These are phyloP conservation scores for Zymoseptoria tritici DNA, from an alignment of 2,329 filamentous ascomycete species.

Conservation along the genomic window DNA sequence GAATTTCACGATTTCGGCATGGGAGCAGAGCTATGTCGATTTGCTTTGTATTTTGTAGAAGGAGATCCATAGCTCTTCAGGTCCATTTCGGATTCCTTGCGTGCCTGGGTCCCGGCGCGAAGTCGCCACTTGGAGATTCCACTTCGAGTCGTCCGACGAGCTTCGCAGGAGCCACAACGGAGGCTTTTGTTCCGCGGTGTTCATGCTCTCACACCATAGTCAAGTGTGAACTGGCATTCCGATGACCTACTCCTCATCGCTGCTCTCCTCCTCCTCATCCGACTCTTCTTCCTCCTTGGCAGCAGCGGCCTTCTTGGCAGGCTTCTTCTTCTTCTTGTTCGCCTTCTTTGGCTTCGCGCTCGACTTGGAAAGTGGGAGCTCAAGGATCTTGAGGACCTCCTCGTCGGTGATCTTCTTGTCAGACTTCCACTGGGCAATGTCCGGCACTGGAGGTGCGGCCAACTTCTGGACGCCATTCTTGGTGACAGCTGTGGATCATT, in stretches of 20 bases:
- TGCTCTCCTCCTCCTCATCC: constrained; percentile 22
- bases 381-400: constrained; percentile 89
- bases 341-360: constrained; percentile 69
- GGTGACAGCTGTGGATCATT: constrained; percentile 63
- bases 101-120: not conserved
- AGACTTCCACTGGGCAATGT: constrained; percentile 76
- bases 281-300: constrained; percentile 24
- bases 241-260: constrained; percentile 17
- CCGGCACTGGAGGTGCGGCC: constrained; percentile 65
- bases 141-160: not conserved
- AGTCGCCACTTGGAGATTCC: not conserved
- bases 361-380: constrained; percentile 66
- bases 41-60: not conserved
- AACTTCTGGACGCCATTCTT: constrained; percentile 94
- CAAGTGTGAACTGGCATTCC: not conserved
- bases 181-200: not conserved
- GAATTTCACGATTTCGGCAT: not conserved
- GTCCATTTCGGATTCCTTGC: not conserved
- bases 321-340: constrained; percentile 82
- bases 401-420: constrained; percentile 98
- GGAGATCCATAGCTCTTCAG: not conserved
- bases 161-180: not conserved
- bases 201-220: not conserved
- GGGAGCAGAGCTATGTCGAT: not conserved
- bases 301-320: constrained; percentile 50